phyloP scores from a whole-genome alignment of 441 rosid genomes.

The Populus trichocarpa region DNA sequence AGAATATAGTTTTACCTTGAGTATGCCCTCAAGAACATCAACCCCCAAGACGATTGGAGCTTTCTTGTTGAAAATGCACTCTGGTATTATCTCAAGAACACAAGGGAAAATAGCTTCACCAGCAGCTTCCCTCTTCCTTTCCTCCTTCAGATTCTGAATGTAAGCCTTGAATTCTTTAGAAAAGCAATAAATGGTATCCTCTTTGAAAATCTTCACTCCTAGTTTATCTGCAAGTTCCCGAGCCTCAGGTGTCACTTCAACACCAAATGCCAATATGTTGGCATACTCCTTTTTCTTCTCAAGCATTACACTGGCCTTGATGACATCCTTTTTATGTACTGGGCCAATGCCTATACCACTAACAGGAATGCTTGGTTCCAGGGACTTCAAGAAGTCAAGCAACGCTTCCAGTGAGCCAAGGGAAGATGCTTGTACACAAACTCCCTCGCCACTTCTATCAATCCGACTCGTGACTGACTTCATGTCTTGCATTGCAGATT shows the following conservation, averaged over 20 bases:
- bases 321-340: slow-evolving; percentile 86
- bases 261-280: slow-evolving; percentile 94
- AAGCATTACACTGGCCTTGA: slow-evolving; percentile 97
- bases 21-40: slow-evolving; percentile 76
- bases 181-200: no score
- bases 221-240: no score
- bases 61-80: slow-evolving; percentile 81
- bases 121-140: slow-evolving; percentile 87
- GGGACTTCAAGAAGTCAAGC: slow-evolving; percentile 85
- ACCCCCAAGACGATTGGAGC: slow-evolving; percentile 96
- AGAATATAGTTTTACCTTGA: slow-evolving; percentile 49
- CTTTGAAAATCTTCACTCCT: no score
- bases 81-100: slow-evolving; percentile 71
- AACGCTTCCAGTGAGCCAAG: slow-evolving; percentile 95
- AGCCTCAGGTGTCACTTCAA: slow-evolving; percentile 28
- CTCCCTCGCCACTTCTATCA: slow-evolving; percentile 91
- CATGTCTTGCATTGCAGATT: slow-evolving; percentile 77
- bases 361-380: slow-evolving; percentile 80
- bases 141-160: slow-evolving; percentile 25
- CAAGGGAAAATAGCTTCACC: slow-evolving; percentile 97
- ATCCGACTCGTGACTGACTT: slow-evolving; percentile 78
- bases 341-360: slow-evolving; percentile 92
- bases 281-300: slow-evolving; percentile 94
- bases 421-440: slow-evolving; percentile 92
- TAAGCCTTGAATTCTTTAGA: no score